A percentile compares a stretch with the other conserved stretches of the same genome.
Conservation (phyloP, 2,329 filamentous ascomycete species). For the Karstenula rhodostoma region DNA sequence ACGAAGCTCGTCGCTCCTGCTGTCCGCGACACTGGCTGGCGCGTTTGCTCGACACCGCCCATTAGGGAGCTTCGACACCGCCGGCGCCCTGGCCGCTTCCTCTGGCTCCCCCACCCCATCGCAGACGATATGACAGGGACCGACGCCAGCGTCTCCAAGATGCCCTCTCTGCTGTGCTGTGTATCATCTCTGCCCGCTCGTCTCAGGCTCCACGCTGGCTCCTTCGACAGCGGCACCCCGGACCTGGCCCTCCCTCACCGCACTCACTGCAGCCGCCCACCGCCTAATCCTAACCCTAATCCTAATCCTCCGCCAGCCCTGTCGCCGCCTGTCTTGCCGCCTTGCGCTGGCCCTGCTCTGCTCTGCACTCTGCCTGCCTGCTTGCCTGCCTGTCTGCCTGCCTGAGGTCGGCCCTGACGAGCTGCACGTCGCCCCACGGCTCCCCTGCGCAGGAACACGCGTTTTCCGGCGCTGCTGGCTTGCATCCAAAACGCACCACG, state of each 20-base stretch:
- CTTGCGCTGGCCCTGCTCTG: conserved; percentile 21
- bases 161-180: conserved; percentile 21
- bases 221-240: conserved; percentile 16
- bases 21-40: conserved; percentile 7
- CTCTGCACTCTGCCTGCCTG: too few species aligned
- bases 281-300: conserved; percentile 29
- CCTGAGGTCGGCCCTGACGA: conserved; percentile 14
- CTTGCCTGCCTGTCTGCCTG: too few species aligned
- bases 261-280: conserved; percentile 22
- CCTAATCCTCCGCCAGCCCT: conserved; percentile 36
- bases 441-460: conserved; percentile 16
- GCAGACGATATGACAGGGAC: conserved; percentile 38
- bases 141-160: conserved; percentile 32
- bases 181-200: conserved; percentile 25
- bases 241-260: not conserved
- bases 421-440: conserved; percentile 8
- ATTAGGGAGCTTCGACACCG: conserved; percentile 37
- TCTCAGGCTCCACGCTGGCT: conserved; percentile 37
- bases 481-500: conserved; percentile 22
- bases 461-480: conserved; percentile 11
- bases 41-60: conserved; percentile 22
- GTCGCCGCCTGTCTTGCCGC: conserved; percentile 33
- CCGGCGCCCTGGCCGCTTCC: not conserved
- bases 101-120: conserved; percentile 11
- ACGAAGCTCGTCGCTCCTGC: conserved; percentile 8